Conservation (phyloP, 257 asterid genomes). For the Primulina tabacum region DNA sequence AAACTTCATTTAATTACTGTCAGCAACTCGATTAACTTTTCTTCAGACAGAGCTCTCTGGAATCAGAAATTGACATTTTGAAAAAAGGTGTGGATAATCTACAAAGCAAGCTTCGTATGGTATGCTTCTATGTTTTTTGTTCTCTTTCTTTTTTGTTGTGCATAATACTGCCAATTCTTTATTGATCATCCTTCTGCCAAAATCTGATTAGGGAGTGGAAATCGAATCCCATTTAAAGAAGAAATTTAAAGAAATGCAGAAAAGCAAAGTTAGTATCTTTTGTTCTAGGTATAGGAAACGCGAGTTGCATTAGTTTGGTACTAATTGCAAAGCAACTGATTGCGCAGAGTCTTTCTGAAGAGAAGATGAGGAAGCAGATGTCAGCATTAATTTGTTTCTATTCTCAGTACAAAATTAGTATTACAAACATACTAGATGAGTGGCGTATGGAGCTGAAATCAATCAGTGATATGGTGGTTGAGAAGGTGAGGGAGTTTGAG, state of each 20-base stretch:
- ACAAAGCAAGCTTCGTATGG: constrained; percentile 74
- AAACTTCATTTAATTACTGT: constrained; percentile 17
- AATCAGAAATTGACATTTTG: constrained; percentile 68
- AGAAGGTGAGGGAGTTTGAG: constrained; percentile 60
- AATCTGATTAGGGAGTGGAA: constrained; percentile 69
- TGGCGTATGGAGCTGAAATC: constrained; percentile 65
- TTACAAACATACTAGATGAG: constrained; percentile 63
- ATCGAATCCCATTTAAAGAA: constrained; percentile 86
- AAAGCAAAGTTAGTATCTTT: constrained; percentile 54
- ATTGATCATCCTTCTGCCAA: constrained; percentile 16
- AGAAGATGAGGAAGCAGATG: constrained; percentile 55
- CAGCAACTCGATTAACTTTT: constrained; percentile 46
- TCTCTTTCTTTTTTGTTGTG: constrained; percentile 14
- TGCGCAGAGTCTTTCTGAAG: constrained; percentile 51
- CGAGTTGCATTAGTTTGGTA: constrained; percentile 20
- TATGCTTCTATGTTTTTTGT: constrained; percentile 30
- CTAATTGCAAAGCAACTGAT: constrained; percentile 23
- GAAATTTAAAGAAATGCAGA: constrained; percentile 57
- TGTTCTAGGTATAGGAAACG: constrained; percentile 15
- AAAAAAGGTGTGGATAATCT: constrained; percentile 58
- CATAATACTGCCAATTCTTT: constrained; percentile 14
- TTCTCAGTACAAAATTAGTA: constrained; percentile 48
- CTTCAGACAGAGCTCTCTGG: constrained; percentile 88
- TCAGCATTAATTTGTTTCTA: constrained; percentile 46
- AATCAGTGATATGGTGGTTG: constrained; percentile 44